phyloP scores from a whole-genome alignment of 2,329 filamentous ascomycete species.

The Botryotinia globosa region DNA sequence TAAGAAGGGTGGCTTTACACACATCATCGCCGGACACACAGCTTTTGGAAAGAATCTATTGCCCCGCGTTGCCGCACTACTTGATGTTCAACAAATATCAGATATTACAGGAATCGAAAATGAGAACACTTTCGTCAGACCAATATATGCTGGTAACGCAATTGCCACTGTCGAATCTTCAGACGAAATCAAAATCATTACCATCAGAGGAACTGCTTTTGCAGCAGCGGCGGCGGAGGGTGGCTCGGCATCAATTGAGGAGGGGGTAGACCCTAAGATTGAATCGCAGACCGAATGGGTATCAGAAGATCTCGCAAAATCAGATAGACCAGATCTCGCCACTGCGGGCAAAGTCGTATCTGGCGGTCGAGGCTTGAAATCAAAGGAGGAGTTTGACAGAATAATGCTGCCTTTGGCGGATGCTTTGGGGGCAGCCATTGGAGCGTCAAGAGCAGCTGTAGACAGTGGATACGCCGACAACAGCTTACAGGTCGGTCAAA shows the following conservation, averaged over 20 bases:
- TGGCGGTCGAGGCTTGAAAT: conserved; percentile 91
- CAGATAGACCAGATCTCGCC: conserved; percentile 86
- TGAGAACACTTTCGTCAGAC: conserved; percentile 92
- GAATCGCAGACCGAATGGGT: conserved; percentile 80
- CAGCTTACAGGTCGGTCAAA: conserved; percentile 96
- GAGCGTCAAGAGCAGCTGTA: conserved; percentile 89
- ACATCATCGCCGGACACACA: conserved; percentile 85
- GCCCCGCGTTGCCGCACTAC: conserved; percentile 83
- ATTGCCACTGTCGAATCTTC: conserved; percentile 92
- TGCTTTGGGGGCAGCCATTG: conserved; percentile 89
- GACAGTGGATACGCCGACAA: conserved; percentile 98
- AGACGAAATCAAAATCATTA: conserved; percentile 83
- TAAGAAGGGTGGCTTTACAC: conserved; percentile 90
- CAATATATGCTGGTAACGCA: conserved; percentile 96
- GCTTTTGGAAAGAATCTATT: conserved; percentile 96
- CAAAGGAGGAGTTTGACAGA: conserved; percentile 94
- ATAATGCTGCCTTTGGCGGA: conserved; percentile 92
- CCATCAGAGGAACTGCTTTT: conserved; percentile 91
- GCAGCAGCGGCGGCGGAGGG: conserved; percentile 67
- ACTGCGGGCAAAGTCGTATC: conserved; percentile 90
- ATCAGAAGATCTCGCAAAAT: conserved; percentile 88
- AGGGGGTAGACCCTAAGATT: conserved; percentile 79
- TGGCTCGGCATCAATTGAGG: conserved; percentile 73
- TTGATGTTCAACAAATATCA: conserved; percentile 91
- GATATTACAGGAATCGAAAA: conserved; percentile 84